Evolutionary conservation across 768 basidiomycete genomes (phyloP).

Genomic region (Suillus americanus): DNA sequence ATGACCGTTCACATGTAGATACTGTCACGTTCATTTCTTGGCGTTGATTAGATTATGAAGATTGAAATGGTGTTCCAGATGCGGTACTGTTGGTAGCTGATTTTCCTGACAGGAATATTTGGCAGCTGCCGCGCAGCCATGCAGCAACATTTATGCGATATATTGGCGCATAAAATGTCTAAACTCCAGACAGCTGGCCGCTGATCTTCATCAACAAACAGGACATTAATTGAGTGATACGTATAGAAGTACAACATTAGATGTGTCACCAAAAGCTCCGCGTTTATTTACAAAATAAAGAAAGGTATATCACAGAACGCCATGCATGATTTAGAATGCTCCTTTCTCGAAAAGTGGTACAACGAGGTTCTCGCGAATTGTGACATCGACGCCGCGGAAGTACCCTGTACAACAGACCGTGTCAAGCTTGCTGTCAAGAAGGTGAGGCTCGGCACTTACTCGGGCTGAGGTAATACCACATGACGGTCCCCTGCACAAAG

Average conservation of each 20-base stretch:
- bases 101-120: not conserved
- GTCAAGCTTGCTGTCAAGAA: slow-evolving; percentile 14
- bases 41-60: not conserved
- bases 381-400: slow-evolving; percentile 34
- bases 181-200: not conserved
- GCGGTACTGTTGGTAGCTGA: not conserved
- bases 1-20: too few relatives aligned
- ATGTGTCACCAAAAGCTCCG: slow-evolving; percentile 15
- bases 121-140: not conserved
- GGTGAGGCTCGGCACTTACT: slow-evolving; percentile 22
- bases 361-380: slow-evolving; percentile 27
- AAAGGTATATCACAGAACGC: slow-evolving; percentile 3
- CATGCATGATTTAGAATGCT: slow-evolving; percentile 22
- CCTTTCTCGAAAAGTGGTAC: slow-evolving; percentile 31
- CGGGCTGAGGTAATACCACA: slow-evolving; percentile 42
- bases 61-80: not conserved
- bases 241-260: slow-evolving; percentile 12
- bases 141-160: not conserved
- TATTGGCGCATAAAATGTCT: not conserved
- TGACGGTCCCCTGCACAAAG: slow-evolving; percentile 38
- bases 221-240: not conserved
- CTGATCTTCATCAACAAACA: not conserved
- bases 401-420: slow-evolving; percentile 22
- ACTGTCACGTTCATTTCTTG: not conserved
- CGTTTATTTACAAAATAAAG: slow-evolving; percentile 25